Conservation (phyloP, 495 filamentous ascomycete species). For the Massariosphaeria phaeospora region DNA sequence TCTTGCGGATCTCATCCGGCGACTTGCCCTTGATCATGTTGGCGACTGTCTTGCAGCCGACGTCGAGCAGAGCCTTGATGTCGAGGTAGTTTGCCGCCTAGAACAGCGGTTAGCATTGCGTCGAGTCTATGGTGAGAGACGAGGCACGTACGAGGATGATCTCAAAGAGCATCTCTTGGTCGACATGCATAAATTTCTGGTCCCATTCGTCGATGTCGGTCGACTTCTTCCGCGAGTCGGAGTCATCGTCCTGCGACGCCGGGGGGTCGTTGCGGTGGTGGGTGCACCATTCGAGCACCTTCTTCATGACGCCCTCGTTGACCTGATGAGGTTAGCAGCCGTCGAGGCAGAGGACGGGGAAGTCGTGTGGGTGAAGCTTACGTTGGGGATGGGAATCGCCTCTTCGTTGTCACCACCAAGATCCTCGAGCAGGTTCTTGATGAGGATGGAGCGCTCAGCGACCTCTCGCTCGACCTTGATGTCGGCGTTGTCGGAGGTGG, state of each 20-base stretch:
- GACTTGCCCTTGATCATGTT: conserved; percentile 88
- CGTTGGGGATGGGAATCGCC: conserved; percentile 82
- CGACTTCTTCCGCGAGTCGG: conserved; percentile 92
- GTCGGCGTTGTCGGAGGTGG: conserved; percentile 54
- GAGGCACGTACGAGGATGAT: conserved; percentile 78
- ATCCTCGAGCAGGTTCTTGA: conserved; percentile 98
- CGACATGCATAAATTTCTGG: conserved; percentile 99
- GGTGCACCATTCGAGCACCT: conserved; percentile 96
- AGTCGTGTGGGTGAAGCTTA: conserved; percentile 42
- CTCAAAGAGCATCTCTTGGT: conserved; percentile 99
- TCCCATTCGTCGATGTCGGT: conserved; percentile 99
- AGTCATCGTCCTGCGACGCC: conserved; percentile 72
- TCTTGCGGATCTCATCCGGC: conserved; percentile 76
- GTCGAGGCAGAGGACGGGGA: conserved; percentile 3
- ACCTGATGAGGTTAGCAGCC: conserved; percentile 52
- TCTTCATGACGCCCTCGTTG: conserved; percentile 85
- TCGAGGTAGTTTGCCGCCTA: conserved; percentile 74
- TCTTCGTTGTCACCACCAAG: conserved; percentile 64
- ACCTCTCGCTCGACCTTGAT: conserved; percentile 68
- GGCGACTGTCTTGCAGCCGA: conserved; percentile 78
- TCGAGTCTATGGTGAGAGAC: background rate
- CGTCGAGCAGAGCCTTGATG: conserved; percentile 75
- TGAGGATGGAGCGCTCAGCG: conserved; percentile 85
- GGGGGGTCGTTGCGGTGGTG: conserved; percentile 87
- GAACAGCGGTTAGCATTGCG: background rate